A percentile compares a stretch with the other conserved stretches of the same genome.
These are phyloP conservation scores for Jatropha curcas DNA, from an alignment of 345 rosid genomes.

Conservation along the genomic window DNA sequence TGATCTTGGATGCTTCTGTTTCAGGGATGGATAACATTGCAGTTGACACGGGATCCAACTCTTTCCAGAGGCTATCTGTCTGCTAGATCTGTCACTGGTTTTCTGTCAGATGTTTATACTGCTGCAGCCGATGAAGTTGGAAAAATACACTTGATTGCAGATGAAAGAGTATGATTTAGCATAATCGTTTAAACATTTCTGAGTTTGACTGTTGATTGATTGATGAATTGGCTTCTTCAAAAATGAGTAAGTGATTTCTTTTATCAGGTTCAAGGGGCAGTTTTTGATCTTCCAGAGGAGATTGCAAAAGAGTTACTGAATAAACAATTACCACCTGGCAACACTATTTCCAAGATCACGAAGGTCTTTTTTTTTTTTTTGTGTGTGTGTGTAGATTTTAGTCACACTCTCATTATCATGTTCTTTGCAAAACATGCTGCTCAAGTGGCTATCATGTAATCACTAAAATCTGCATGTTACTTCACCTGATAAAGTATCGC, in stretches of 20 bases:
- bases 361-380: no score
- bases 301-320: conserved; percentile 75
- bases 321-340: conserved; percentile 78
- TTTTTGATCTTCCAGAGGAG: conserved; percentile 95
- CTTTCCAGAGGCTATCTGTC: conserved; percentile 70
- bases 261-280: conserved; percentile 90
- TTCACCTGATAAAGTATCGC: neutral
- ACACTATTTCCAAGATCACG: conserved; percentile 62
- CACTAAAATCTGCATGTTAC: neutral
- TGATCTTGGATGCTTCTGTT: conserved; percentile 18
- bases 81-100: conserved; percentile 88
- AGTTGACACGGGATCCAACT: conserved; percentile 72
- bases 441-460: conserved; percentile 8
- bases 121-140: conserved; percentile 93
- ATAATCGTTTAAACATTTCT: conserved; percentile 1
- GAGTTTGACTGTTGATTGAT: neutral
- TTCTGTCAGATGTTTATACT: conserved; percentile 81
- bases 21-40: conserved; percentile 92
- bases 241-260: conserved; percentile 18
- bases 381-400: no score
- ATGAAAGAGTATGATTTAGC: conserved; percentile 61
- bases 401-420: neutral
- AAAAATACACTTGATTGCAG: conserved; percentile 81
- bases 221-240: conserved; percentile 8
- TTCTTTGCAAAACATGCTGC: conserved; percentile 5